Evolutionary conservation across 345 rosid species (phyloP).

Genomic region (Citrus hindsii): DNA sequence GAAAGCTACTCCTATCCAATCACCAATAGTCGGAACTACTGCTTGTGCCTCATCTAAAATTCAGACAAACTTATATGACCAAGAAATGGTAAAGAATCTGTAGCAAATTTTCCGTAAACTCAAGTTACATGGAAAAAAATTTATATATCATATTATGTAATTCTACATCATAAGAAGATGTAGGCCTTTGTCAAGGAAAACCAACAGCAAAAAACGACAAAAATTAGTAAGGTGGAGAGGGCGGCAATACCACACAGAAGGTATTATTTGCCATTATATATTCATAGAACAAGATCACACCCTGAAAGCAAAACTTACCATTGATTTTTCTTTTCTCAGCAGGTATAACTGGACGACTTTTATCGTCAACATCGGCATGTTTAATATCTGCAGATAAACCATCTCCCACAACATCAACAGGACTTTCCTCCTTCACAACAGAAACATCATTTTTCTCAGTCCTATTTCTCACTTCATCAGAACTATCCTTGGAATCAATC

Average conservation of each 20-base stretch:
- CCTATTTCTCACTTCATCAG: slow-evolving; percentile 52
- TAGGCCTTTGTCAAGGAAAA: background rate
- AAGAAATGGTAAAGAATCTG: background rate
- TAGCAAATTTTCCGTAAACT: background rate
- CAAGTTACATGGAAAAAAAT: background rate
- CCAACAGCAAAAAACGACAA: background rate
- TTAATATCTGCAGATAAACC: slow-evolving; percentile 34
- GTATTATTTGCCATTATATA: background rate
- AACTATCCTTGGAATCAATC: slow-evolving; percentile 55
- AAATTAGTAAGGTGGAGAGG: background rate
- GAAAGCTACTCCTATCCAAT: background rate
- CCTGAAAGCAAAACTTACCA: slow-evolving; percentile 42
- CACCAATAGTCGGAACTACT: background rate
- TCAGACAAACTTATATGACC: background rate
- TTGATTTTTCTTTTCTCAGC: slow-evolving; percentile 78
- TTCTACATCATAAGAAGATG: background rate
- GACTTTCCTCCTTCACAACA: slow-evolving; percentile 42
- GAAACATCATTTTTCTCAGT: slow-evolving; percentile 41
- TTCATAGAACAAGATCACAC: background rate
- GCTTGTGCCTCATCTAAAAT: background rate
- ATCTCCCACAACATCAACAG: slow-evolving; percentile 44
- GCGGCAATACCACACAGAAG: background rate
- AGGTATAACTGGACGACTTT: slow-evolving; percentile 30
- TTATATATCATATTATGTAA: background rate
- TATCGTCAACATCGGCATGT: slow-evolving; percentile 34